These are phyloP conservation scores for Wickerhamomyces bisporus DNA, from an alignment of 805 yeast species.

Conservation along the genomic window DNA sequence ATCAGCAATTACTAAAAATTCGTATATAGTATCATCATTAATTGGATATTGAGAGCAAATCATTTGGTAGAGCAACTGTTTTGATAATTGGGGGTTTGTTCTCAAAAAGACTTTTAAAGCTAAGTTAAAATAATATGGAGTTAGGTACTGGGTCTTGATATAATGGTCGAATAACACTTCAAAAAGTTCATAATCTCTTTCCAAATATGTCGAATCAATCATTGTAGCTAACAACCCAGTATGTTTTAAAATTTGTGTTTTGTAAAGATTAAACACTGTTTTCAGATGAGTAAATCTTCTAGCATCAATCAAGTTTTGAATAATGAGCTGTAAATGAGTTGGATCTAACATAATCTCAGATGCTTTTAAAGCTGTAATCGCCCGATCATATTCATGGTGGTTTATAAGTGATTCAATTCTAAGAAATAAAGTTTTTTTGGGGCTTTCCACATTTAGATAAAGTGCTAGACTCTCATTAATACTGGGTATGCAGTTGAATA, in stretches of 20 bases:
- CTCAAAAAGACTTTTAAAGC: constrained; percentile 19
- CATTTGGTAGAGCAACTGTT: constrained; percentile 24
- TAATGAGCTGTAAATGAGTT: neutral
- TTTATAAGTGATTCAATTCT: neutral
- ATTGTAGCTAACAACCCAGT: neutral
- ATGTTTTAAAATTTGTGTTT: neutral
- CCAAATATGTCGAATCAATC: constrained; percentile 4
- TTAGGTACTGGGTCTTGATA: constrained; percentile 7
- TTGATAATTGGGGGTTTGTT: constrained; percentile 21
- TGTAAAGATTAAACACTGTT: neutral
- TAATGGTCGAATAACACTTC: constrained; percentile 17
- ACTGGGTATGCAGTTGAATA: neutral
- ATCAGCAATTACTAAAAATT: constrained; percentile 14
- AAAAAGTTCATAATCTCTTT: constrained; percentile 10
- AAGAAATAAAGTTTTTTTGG: neutral
- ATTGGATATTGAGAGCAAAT: constrained; percentile 21
- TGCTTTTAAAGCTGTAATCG: neutral
- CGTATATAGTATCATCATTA: constrained; percentile 15
- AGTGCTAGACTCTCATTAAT: neutral
- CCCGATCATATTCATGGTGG: neutral
- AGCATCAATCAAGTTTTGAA: neutral
- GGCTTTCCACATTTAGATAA: neutral
- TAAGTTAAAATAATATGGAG: constrained; percentile 11
- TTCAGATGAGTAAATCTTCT: neutral
- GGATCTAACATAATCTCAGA: neutral